Evolutionary conservation across 495 filamentous ascomycete species (phyloP).

Genomic region (Hyaloscypha bicolor): DNA sequence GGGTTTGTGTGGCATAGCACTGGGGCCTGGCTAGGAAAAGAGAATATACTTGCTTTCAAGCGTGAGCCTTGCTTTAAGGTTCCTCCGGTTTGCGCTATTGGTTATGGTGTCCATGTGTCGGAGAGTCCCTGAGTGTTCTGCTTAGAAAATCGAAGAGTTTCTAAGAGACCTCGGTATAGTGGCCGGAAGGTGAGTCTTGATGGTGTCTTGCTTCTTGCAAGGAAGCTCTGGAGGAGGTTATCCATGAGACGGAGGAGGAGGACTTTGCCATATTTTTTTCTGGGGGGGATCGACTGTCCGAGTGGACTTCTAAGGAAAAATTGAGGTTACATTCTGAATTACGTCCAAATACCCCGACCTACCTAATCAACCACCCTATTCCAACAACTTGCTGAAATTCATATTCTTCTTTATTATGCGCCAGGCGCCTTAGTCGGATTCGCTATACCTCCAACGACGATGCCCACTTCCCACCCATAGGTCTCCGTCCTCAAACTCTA

Average conservation of each 20-base stretch:
- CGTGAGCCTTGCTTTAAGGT: neutral
- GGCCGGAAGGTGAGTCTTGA: too few relatives aligned
- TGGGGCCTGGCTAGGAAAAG: conserved; percentile 16
- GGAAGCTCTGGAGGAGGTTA: neutral
- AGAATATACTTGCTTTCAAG: conserved; percentile 16
- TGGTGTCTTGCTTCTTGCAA: neutral
- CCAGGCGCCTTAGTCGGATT: neutral
- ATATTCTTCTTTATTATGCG: neutral
- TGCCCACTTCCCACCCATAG: too few relatives aligned
- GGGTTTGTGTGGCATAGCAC: conserved; percentile 24
- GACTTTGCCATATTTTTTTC: neutral
- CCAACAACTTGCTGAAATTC: neutral
- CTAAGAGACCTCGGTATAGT: too few relatives aligned
- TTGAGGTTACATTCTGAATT: too few relatives aligned
- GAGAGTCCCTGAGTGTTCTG: too few relatives aligned
- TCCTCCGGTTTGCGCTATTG: neutral
- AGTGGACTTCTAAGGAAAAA: neutral
- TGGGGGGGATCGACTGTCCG: neutral
- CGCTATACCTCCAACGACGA: neutral
- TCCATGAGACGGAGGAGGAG: neutral
- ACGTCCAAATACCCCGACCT: neutral
- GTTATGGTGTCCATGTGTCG: too few relatives aligned
- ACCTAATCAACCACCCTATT: neutral
- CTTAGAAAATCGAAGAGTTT: too few relatives aligned
- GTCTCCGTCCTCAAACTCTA: neutral